Evolutionary conservation across 2,329 filamentous ascomycete genomes (phyloP), one percentile per base, ranked within the genome.

Genomic region (Endoconidiophora polonica): DNA sequence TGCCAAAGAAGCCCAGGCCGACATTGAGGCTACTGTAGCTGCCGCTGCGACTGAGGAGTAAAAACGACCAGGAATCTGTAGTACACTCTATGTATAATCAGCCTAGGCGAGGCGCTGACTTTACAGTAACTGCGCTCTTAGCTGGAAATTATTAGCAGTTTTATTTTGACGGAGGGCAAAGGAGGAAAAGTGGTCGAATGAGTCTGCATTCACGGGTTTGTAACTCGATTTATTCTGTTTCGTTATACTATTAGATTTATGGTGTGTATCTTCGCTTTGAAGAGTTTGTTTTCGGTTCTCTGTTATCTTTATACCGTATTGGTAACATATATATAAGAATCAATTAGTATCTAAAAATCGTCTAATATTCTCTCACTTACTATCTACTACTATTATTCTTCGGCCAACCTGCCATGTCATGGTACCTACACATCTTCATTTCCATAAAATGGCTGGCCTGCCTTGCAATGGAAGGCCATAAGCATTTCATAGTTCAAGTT

Each of bases 1-100:
- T 6, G 37, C 61, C 1, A 66, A 67, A 55, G 60, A 59, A 4
- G 57, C 54, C 3, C 63, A 64, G 53, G 58, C 53, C 7, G 52
- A 54, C n/a, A 52, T 54, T 41, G 44, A 50, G 2, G 49, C 46
- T 12, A 26, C 40, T 16, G 45, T 39, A 5, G 50, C 50, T 7
- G 48, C 37, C 14, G 39, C 16, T 14, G 38, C 22, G 18, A 40
- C 22, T 42, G 51, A 50, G 9, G 42, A 43, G 9, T 43, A 42
- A 41, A 12, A 5, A 18, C 10, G 4, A 9, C 12, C 9, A 10
- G 29, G 16, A 18, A 18, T 33, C 5, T 33, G 12, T 12, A 10
- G 12, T 33, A 10, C 5, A 33, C 39, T 16, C 39, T 9, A 10
- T 41, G 39, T 22, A 22, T n/a, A 33, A 18, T 5, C 26, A 33